Conservation (phyloP, 345 rosid genomes). For the Durio zibethinus region DNA sequence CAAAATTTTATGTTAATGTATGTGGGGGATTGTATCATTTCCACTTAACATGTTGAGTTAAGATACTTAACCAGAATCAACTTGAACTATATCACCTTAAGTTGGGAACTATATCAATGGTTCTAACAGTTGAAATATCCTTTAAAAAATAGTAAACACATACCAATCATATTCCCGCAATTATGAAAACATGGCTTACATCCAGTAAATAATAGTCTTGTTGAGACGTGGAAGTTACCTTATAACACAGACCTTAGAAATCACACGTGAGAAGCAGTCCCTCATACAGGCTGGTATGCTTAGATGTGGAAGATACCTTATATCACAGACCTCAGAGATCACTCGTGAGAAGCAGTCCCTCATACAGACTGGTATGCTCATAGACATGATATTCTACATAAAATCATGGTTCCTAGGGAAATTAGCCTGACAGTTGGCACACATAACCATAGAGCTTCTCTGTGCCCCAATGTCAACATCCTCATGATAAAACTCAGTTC, state of each 20-base stretch:
- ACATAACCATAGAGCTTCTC: slow-evolving; percentile 30
- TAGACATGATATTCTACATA: slow-evolving; percentile 18
- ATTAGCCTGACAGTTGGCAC: slow-evolving; percentile 44
- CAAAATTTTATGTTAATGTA: neutral
- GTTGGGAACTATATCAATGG: neutral
- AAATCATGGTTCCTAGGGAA: slow-evolving; percentile 30
- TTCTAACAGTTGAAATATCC: neutral
- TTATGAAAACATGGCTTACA: neutral
- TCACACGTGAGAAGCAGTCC: too few species aligned
- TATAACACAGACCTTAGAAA: slow-evolving; percentile 2
- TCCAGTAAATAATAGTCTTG: neutral
- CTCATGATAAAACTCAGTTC: slow-evolving; percentile 35
- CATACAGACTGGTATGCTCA: neutral
- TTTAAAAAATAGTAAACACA: neutral
- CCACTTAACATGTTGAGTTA: neutral
- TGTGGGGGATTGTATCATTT: neutral
- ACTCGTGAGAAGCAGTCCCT: neutral
- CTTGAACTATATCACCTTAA: neutral
- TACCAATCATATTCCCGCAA: neutral
- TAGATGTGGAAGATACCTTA: neutral
- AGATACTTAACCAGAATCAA: neutral
- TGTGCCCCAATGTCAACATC: slow-evolving; percentile 27
- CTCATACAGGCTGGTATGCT: too few species aligned
- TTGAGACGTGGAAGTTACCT: slow-evolving; percentile 23
- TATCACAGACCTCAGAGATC: neutral